These are phyloP conservation scores for Penicillium arizonense DNA, from an alignment of 495 filamentous ascomycete genomes.

Conservation along the genomic window DNA sequence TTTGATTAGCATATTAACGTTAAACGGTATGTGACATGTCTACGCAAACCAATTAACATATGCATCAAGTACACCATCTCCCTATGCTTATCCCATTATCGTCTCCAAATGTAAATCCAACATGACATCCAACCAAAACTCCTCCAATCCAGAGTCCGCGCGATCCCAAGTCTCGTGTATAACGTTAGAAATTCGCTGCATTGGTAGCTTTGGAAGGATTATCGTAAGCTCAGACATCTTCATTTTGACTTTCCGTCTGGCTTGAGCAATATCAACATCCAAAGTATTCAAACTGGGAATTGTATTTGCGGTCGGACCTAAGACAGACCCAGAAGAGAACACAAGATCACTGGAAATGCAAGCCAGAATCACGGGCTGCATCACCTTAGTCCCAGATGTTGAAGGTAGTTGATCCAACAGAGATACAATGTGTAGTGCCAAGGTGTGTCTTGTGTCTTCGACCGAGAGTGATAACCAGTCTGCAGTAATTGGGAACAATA, in stretches of 20 bases:
- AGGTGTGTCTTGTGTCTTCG: slow-evolving; percentile 15
- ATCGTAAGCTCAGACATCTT: slow-evolving; percentile 22
- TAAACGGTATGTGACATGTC: too few species aligned
- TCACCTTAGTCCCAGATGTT: slow-evolving; percentile 23
- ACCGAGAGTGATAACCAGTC: slow-evolving; percentile 4
- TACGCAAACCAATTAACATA: too few species aligned
- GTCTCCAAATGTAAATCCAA: slow-evolving; percentile 24
- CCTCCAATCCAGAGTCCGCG: slow-evolving; percentile 17
- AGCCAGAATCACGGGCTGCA: slow-evolving; percentile 22
- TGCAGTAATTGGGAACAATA: slow-evolving; percentile 10
- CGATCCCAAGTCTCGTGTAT: slow-evolving; percentile 23
- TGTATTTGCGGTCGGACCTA: slow-evolving; percentile 17
- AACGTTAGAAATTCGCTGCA: slow-evolving; percentile 21
- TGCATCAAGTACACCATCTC: too few species aligned
- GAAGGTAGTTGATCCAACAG: slow-evolving; percentile 23
- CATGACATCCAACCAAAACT: slow-evolving; percentile 27
- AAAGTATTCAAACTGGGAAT: slow-evolving; percentile 21
- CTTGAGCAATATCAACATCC: slow-evolving; percentile 28
- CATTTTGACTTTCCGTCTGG: slow-evolving; percentile 22
- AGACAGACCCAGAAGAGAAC: slow-evolving; percentile 18
- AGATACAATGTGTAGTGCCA: slow-evolving; percentile 25
- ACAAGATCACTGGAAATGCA: slow-evolving; percentile 27
- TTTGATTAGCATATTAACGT: too few species aligned
- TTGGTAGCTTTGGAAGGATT: slow-evolving; percentile 24
- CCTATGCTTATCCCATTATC: slow-evolving; percentile 19